phyloP scores from a whole-genome alignment of 306 rosid genomes.

The Gillenia trifoliata region DNA sequence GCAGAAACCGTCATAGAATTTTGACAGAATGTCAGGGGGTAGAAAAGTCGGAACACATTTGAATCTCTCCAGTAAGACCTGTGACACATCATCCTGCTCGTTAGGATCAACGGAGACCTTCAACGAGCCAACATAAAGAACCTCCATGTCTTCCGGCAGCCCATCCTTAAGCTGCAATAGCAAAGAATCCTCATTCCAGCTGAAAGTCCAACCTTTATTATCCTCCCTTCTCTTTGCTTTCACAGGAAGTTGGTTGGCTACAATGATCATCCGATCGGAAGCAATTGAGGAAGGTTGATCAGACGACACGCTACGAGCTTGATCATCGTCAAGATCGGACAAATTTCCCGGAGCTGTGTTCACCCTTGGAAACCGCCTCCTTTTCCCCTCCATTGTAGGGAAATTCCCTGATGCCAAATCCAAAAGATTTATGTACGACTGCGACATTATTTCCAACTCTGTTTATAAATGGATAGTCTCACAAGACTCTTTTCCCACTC shows the following conservation, averaged over 20 bases:
- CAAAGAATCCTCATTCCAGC: slow-evolving; percentile 78
- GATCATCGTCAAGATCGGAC: slow-evolving; percentile 64
- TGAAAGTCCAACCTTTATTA: slow-evolving; percentile 61
- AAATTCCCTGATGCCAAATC: slow-evolving; percentile 87
- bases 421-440: slow-evolving; percentile 67
- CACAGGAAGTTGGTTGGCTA: slow-evolving; percentile 77
- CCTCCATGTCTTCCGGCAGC: slow-evolving; percentile 64
- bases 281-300: slow-evolving; percentile 56
- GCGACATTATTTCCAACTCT: slow-evolving; percentile 53
- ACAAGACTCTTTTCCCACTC: slow-evolving; percentile 25
- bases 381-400: slow-evolving; percentile 47
- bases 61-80: slow-evolving; percentile 51
- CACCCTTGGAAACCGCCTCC: slow-evolving; percentile 58
- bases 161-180: slow-evolving; percentile 78
- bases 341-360: slow-evolving; percentile 63
- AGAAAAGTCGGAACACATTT: slow-evolving; percentile 72
- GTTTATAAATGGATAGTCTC: slow-evolving; percentile 22
- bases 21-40: slow-evolving; percentile 46
- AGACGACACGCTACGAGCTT: slow-evolving; percentile 51
- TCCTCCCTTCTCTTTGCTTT: slow-evolving; percentile 60
- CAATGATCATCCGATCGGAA: slow-evolving; percentile 61
- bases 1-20: slow-evolving; percentile 80
- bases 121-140: slow-evolving; percentile 68
- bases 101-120: slow-evolving; percentile 53
- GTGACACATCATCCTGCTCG: slow-evolving; percentile 71